These are phyloP conservation scores for Beauveria scarabaeidicola DNA, from an alignment of 2,329 filamentous ascomycete genomes.

Conservation along the genomic window DNA sequence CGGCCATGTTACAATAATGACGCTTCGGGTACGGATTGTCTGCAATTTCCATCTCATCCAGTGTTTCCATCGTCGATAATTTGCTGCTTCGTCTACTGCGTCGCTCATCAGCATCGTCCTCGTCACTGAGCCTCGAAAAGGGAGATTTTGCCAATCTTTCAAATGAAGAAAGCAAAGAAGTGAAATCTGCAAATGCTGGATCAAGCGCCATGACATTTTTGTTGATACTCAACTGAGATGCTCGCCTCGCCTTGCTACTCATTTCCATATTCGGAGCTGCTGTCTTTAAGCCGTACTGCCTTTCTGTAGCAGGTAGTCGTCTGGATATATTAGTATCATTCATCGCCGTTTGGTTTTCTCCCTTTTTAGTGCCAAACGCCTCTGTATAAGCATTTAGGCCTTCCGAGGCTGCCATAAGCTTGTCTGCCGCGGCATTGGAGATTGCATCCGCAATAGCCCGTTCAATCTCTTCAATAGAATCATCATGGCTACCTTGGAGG, in stretches of 20 bases:
- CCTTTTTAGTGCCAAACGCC: background rate
- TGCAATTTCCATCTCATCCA: background rate
- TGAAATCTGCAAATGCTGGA: slow-evolving; percentile 20
- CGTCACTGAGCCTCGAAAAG: slow-evolving; percentile 16
- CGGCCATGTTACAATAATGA: slow-evolving; percentile 8
- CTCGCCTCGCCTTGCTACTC: background rate
- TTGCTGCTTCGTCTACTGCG: slow-evolving; percentile 3
- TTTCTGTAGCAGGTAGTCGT: slow-evolving; percentile 3
- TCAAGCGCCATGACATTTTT: slow-evolving; percentile 16
- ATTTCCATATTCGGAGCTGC: background rate
- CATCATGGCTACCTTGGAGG: slow-evolving; percentile 9
- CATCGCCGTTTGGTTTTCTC: slow-evolving; percentile 2
- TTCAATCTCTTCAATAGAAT: slow-evolving; percentile 10
- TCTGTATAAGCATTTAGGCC: background rate
- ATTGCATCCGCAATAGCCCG: slow-evolving; percentile 9
- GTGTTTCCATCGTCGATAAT: slow-evolving; percentile 6
- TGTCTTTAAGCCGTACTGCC: background rate
- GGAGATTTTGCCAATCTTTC: slow-evolving; percentile 19
- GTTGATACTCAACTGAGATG: slow-evolving; percentile 11
- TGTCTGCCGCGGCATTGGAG: slow-evolving; percentile 7
- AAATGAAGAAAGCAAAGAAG: slow-evolving; percentile 22
- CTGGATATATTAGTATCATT: background rate
- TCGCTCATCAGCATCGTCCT: slow-evolving; percentile 11
- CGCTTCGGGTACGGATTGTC: slow-evolving; percentile 4
- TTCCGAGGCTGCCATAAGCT: slow-evolving; percentile 4